phyloP scores from a whole-genome alignment of 768 basidiomycete species.

The Podaxis sp. region DNA sequence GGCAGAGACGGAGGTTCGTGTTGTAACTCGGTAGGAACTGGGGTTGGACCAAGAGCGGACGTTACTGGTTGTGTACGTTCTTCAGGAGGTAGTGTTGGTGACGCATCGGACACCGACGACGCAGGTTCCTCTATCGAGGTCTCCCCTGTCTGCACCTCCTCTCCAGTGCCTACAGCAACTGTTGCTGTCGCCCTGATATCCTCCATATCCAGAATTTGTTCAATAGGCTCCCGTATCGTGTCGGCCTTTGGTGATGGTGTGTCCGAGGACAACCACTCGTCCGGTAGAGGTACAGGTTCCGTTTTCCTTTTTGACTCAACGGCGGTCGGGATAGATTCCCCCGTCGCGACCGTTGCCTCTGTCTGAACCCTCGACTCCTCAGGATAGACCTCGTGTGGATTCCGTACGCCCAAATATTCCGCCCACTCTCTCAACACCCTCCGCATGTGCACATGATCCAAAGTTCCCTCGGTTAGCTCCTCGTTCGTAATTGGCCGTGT shows the following conservation, averaged over 20 bases:
- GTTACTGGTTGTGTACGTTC: background rate
- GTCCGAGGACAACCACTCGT: background rate
- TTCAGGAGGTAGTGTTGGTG: background rate
- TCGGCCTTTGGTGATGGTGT: background rate
- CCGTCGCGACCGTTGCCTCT: background rate
- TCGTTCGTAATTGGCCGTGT: constrained; percentile 17
- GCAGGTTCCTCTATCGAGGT: background rate
- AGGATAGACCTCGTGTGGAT: constrained; percentile 22
- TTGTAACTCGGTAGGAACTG: background rate
- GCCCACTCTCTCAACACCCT: constrained; percentile 22
- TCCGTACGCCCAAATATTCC: constrained; percentile 14
- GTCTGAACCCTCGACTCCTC: background rate
- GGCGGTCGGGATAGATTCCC: background rate
- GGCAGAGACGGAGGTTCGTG: background rate
- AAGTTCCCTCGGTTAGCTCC: constrained; percentile 19
- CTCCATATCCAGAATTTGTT: background rate
- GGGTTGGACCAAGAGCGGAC: background rate
- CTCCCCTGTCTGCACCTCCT: background rate
- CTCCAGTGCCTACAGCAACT: background rate
- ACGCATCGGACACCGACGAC: background rate
- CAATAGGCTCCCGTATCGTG: background rate
- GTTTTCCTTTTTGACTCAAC: background rate
- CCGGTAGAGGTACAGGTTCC: background rate
- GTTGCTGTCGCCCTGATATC: background rate
- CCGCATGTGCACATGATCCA: constrained; percentile 27